Evolutionary conservation across 2,329 filamentous ascomycete species (phyloP), one percentile per base, ranked within the genome.

Genomic region (Exophiala sp.): DNA sequence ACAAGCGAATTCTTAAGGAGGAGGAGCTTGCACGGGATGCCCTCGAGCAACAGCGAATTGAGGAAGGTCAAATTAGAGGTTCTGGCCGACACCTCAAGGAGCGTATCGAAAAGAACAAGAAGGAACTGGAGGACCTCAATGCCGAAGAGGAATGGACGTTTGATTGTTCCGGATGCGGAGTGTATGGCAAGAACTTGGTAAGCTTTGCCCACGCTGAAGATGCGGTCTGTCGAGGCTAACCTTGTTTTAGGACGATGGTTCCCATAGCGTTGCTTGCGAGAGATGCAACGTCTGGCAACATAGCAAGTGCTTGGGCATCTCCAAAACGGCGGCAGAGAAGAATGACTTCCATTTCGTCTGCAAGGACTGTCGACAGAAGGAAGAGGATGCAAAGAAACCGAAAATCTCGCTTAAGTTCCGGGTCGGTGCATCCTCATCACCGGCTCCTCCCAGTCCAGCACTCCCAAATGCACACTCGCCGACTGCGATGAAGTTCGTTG

Each of bases 201-300:
- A 61, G 77, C n/a, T 36, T 34, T 41, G 35, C 33, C 20, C n/a
- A 20, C 16, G 10, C 21, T 9, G 46, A 29, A 32, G 9, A 14
- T 48, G 32, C 10, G 9, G 10, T 14, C 18, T 54, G 33, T n/a
- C 40, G 18, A 58, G 39, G 62, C 65, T 69, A 48, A 70, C 57
- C 20, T 39, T 42, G 11, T 32, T 24, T 12, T 58, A 82, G 79
- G 94, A 99, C 65, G 94, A 97, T 68, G 94, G 94, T 34, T 87
- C 89, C 6, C 91, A 96, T 68, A 96, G 91, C 68, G 85, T 99
- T 60, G 88, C 91, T 24, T 99, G 94, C 72, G 94, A 99, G 67
- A 85, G 80, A 62, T 99, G 94, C 76, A 95, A 87, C 67, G 86
- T 95, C 44, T 99, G 94, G 94, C 92, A 97, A 69, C 94, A 99